These are phyloP conservation scores for Aureobasidium leucospermi DNA, from an alignment of 2,329 filamentous ascomycete species.

Conservation along the genomic window DNA sequence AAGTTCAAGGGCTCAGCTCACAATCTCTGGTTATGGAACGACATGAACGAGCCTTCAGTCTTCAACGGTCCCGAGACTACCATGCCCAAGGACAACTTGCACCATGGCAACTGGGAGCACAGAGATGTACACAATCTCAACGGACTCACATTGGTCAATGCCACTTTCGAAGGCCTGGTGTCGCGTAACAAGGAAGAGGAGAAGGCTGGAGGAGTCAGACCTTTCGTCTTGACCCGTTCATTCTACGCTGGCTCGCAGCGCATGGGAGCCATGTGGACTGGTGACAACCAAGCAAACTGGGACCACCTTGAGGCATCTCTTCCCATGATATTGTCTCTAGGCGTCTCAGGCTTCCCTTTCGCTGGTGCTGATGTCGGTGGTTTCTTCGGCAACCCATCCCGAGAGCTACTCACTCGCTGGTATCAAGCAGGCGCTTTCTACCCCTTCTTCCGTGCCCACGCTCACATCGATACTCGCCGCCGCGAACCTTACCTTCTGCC, in stretches of 20 bases:
- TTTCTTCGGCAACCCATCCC: conserved; percentile 95
- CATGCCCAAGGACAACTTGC: conserved; percentile 97
- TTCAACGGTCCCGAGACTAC: conserved; percentile 98
- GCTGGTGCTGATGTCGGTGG: conserved; percentile 92
- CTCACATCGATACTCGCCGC: conserved; percentile 90
- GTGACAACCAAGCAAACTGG: conserved; percentile 94
- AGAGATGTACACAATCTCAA: conserved; percentile 94
- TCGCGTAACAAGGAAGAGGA: conserved; percentile 80
- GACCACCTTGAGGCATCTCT: conserved; percentile 80
- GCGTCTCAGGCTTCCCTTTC: conserved; percentile 89
- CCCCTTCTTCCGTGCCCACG: conserved; percentile 95
- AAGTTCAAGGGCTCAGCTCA: conserved; percentile 76
- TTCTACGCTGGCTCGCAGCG: conserved; percentile 91
- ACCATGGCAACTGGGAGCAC: conserved; percentile 89
- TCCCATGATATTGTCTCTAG: conserved; percentile 89
- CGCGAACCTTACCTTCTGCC: conserved; percentile 86
- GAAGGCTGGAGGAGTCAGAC: conserved; percentile 45
- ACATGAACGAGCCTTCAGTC: conserved; percentile 99
- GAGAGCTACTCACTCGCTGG: conserved; percentile 87
- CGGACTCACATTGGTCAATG: conserved; percentile 91
- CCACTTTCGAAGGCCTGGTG: conserved; percentile 77
- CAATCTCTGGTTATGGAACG: conserved; percentile 96
- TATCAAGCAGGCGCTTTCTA: conserved; percentile 96
- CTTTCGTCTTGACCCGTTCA: conserved; percentile 86
- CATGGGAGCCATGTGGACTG: conserved; percentile 94